phyloP scores from a whole-genome alignment of 305 asterid genomes.

The Solanum hybrid region DNA sequence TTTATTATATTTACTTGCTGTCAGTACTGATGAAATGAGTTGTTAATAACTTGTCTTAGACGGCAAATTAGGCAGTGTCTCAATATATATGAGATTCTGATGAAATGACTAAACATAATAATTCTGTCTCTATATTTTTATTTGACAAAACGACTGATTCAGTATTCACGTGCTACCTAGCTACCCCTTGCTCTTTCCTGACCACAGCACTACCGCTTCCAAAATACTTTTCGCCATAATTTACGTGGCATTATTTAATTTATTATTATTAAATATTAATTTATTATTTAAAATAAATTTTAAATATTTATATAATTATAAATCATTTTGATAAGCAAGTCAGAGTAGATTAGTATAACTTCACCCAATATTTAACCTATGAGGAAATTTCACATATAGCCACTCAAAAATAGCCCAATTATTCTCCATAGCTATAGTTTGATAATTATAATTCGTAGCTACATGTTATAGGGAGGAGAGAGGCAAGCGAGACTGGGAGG shows the following conservation, averaged over 20 bases:
- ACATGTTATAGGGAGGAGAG: no score
- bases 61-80: background rate
- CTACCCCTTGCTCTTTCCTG: background rate
- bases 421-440: no score
- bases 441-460: no score
- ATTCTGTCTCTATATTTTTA: background rate
- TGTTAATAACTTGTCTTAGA: background rate
- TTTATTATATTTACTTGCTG: background rate
- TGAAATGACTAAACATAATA: background rate
- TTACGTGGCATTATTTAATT: background rate
- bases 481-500: no score
- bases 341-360: no score
- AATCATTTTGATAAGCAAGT: no score
- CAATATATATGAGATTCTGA: background rate
- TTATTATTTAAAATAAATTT: no score
- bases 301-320: no score
- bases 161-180: background rate
- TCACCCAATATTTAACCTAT: no score
- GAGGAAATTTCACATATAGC: no score
- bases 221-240: rapidly evolving
- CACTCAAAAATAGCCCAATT: no score
- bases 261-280: background rate
- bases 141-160: background rate
- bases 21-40: background rate
- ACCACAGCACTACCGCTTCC: background rate